Evolutionary conservation across 148 eudicot genomes (phyloP).

Genomic region (Rhododendron mucronatum): DNA sequence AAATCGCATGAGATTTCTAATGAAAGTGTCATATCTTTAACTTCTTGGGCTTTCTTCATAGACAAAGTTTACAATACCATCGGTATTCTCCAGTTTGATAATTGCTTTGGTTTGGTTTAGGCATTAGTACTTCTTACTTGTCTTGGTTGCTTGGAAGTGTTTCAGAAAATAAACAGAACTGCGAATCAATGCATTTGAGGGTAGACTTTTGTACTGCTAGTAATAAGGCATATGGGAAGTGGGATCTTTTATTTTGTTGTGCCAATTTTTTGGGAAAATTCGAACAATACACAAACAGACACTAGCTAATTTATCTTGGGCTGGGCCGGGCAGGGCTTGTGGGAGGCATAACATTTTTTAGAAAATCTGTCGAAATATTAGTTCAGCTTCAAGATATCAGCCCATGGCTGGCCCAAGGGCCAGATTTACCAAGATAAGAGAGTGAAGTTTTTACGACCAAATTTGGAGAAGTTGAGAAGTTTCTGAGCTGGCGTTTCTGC

Average conservation of each 20-base stretch:
- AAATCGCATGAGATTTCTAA: neutral
- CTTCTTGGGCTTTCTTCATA: neutral
- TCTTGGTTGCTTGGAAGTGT: neutral
- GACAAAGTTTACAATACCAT: neutral
- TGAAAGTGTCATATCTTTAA: neutral
- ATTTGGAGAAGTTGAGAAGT: too few species aligned
- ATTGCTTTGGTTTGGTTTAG: neutral
- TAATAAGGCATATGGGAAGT: too few species aligned
- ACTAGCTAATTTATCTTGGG: too few species aligned
- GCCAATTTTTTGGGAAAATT: too few species aligned
- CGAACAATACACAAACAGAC: too few species aligned
- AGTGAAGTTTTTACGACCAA: too few species aligned
- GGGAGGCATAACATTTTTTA: too few species aligned
- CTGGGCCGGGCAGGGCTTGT: too few species aligned
- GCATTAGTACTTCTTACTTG: neutral
- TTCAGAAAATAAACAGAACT: neutral
- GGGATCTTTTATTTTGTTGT: too few species aligned
- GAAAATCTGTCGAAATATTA: neutral
- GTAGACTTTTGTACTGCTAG: neutral
- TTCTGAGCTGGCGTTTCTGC: too few species aligned
- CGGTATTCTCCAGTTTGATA: neutral
- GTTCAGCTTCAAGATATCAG: too few species aligned
- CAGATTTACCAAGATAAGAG: neutral
- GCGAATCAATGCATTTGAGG: neutral
- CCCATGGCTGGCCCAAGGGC: neutral